Evolutionary conservation across 2,329 filamentous ascomycete genomes (phyloP), one percentile per base, ranked within the genome.

Genomic region (Pseudogymnoascus sp.): DNA sequence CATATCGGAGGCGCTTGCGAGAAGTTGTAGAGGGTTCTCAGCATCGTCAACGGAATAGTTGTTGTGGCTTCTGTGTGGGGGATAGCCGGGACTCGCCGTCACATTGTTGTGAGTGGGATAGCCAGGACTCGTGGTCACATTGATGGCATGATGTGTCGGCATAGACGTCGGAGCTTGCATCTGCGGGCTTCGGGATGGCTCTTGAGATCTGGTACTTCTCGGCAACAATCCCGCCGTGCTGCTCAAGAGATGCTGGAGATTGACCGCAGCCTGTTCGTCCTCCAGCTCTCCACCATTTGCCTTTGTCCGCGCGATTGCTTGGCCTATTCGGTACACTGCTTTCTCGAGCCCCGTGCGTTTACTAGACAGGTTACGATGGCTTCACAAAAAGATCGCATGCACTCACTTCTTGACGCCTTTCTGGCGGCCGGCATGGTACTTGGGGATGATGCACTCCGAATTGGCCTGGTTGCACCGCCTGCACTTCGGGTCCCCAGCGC

Each of bases 331-430:
- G 70, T 84, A 85, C 19, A 91, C 81, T 2, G 88, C 88, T 75
- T 90, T 91, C 66, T 90, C 88, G 31, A 91, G 76, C 0, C 88
- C 88, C 15, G 86, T 88, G 42, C 88, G 84, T 74, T 91, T 91
- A 74, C 88, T 90, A 66, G 15, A 40, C 10, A 62, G 2, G 15
- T 31, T 61, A 33, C 56, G 68, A 59, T 65, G 60, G 56, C 62
- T 60, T 33, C 62, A 6, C 23, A 37, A 21, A 31, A 53, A 31
- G 42, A 19, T 40, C 10, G 44, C n/a, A 23, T 11, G 13, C 13
- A 50, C 78, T 75, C 75, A 88, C 88, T 91, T 91, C 73, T 90
- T 91, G 65, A 90, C 88, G 21, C 88, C 88, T 71, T 90, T 90
- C 70, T 89, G 87, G 60, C 88, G 79, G 7, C 88, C 88, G 3